Conservation (phyloP, 2,329 filamentous ascomycete species). For the Aspergillus carbonarius region DNA sequence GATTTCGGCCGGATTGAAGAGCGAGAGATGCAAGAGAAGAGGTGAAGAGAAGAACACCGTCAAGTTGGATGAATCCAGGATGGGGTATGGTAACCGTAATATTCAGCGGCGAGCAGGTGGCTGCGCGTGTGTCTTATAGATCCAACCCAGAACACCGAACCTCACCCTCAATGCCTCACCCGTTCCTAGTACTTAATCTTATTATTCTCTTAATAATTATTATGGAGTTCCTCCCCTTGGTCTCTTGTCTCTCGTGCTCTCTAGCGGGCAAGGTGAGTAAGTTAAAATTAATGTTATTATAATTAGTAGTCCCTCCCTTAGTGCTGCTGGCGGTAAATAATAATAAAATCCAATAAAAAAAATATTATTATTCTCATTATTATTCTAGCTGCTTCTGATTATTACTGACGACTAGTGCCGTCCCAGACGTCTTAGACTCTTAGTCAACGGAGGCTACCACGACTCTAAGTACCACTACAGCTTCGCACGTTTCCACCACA, state of each 20-base stretch:
- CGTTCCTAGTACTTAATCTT: too few species aligned
- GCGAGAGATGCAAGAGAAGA: too few species aligned
- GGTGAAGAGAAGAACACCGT: too few species aligned
- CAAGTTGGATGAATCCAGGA: too few species aligned
- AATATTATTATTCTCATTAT: conserved; percentile 3
- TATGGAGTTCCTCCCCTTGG: background rate
- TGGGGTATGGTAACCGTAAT: too few species aligned
- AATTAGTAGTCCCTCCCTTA: conserved; percentile 4
- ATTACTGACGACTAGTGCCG: background rate
- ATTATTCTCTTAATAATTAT: too few species aligned
- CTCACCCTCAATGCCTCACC: too few species aligned
- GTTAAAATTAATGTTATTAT: conserved; percentile 10
- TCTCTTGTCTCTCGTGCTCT: background rate
- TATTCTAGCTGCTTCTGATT: background rate
- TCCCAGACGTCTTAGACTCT: conserved; percentile 7
- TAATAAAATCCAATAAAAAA: conserved; percentile 5
- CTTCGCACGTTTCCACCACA: conserved; percentile 21
- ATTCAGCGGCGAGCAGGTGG: too few species aligned
- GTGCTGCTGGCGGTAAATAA: background rate
- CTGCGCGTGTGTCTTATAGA: too few species aligned
- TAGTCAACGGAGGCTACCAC: background rate
- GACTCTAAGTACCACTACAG: conserved; percentile 7
- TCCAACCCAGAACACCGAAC: too few species aligned
- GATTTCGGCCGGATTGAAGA: too few species aligned
- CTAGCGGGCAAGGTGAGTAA: background rate